A percentile compares a stretch with the other conserved stretches of the same genome.
These are phyloP conservation scores for Zostera marina DNA, from an alignment of 116 monocot genomes.

Conservation along the genomic window DNA sequence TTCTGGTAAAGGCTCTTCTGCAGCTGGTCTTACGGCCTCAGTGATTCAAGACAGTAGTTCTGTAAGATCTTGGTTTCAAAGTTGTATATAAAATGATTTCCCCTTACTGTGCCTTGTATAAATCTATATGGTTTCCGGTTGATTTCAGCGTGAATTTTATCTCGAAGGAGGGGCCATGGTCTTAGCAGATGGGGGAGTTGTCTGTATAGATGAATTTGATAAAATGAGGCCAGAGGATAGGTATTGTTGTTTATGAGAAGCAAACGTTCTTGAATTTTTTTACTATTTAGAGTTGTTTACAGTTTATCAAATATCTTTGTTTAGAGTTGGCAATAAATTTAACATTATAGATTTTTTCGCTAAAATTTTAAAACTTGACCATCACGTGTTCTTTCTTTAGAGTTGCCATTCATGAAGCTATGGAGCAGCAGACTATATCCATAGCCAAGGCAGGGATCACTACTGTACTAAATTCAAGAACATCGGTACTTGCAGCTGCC, in stretches of 20 bases:
- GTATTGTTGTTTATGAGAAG: slow-evolving; percentile 16
- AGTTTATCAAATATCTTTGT: no score
- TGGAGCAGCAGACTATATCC: slow-evolving; percentile 99
- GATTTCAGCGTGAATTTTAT: slow-evolving; percentile 91
- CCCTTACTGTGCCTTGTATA: not conserved
- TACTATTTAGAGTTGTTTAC: no score
- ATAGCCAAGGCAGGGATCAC: slow-evolving; percentile 99
- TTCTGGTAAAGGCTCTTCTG: slow-evolving; percentile 97
- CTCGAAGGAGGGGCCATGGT: slow-evolving; percentile 99
- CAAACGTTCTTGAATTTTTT: not conserved
- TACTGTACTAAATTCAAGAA: slow-evolving; percentile 92
- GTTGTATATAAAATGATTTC: not conserved
- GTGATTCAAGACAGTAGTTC: slow-evolving; percentile 79
- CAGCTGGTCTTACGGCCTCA: slow-evolving; percentile 97
- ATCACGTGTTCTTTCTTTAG: slow-evolving; percentile 15
- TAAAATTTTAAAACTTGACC: not conserved
- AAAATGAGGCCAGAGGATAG: slow-evolving; percentile 99
- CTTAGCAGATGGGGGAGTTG: slow-evolving; percentile 96
- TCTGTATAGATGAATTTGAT: slow-evolving; percentile 98
- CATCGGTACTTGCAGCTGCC: slow-evolving; percentile 97
- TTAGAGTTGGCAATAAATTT: no score
- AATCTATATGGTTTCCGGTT: not conserved
- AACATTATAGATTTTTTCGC: no score
- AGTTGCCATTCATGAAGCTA: slow-evolving; percentile 99
- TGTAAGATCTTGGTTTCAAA: slow-evolving; percentile 13